Evolutionary conservation across 176 grass and related monocot genomes (phyloP), one percentile per base, ranked within the genome.

Genomic region (Dendrocalamus sinicus): DNA sequence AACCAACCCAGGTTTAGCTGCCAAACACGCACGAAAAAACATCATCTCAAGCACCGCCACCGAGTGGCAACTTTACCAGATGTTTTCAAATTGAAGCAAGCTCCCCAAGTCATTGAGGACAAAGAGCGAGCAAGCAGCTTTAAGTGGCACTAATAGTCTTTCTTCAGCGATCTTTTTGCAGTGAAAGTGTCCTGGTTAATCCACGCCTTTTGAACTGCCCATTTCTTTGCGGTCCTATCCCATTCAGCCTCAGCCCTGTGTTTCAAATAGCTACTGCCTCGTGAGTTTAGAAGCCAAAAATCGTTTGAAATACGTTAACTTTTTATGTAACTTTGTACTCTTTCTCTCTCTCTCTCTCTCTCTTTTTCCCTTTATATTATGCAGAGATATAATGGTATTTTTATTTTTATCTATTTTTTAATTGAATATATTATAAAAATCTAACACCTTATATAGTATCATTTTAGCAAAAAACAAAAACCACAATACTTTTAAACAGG

Each of bases 81-180:
- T 90, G 79, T 67, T 87, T 75, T 90, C 89, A 23, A 83, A 87
- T 28, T 5, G 14, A 90, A 87, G 80, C 89, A 87, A 80, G 84
- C 14, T 32, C 12, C 6, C 9, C 12, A 15, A 53, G 14, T 0
- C 67, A 66, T 70, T 26, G 40, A 63, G 84, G 83, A 52, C 83
- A 65, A 39, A 53, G 39, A 72, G 41, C 70, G n/a, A 58, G 22
- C 70, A 51, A 45, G 14, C 70, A 64, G 67, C 73, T 82, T 78
- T 43, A 52, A 20, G 54, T 76, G 54, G 2, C 63, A 11, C 20
- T 13, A 0, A 12, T 50, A 30, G 20, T 4, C 23, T 52, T 39
- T 14, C 2, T 15, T 9, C 44, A 46, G 45, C 57, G 26, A 64
- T 62, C 67, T 12, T 43, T 64, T 81, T 75, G 54, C 71, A 75